Evolutionary conservation across 192 early-diverging fungal genomes (phyloP).

Genomic region (Paraglomus brasilianum): DNA sequence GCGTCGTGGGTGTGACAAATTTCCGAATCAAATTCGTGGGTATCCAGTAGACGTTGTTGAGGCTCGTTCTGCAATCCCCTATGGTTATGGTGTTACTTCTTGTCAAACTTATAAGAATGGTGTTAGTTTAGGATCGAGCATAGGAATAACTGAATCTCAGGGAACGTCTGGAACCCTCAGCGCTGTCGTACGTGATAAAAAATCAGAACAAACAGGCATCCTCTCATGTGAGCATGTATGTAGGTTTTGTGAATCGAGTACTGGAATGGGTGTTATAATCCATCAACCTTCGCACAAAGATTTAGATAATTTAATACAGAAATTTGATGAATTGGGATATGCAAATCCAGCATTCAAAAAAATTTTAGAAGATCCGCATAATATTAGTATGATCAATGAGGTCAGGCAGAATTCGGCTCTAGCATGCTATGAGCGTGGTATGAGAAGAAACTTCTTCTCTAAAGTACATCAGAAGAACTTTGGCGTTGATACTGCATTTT

Average conservation of each 20-base stretch:
- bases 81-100: not conserved
- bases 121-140: constrained; percentile 2
- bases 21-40: not conserved
- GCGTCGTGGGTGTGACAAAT: not conserved
- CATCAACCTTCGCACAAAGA: not conserved
- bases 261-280: not conserved
- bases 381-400: not conserved
- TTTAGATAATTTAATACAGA: not conserved
- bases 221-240: constrained; percentile 20
- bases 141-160: not conserved
- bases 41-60: not conserved
- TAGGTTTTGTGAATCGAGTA: constrained; percentile 7
- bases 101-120: not conserved
- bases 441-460: not conserved
- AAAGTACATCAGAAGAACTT: constrained; percentile 1
- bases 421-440: not conserved
- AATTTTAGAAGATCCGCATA: not conserved
- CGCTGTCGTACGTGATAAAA: not conserved
- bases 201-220: not conserved
- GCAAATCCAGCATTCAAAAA: too few relatives aligned
- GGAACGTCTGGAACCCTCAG: constrained; percentile 6
- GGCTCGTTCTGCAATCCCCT: constrained; percentile 11
- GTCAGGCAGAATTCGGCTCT: not conserved
- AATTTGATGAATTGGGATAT: too few relatives aligned
- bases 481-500: constrained; percentile 17